Base-by-base conservation (phyloP, 768 basidiomycete species). In the Rhodotorula babjevae region DNA sequence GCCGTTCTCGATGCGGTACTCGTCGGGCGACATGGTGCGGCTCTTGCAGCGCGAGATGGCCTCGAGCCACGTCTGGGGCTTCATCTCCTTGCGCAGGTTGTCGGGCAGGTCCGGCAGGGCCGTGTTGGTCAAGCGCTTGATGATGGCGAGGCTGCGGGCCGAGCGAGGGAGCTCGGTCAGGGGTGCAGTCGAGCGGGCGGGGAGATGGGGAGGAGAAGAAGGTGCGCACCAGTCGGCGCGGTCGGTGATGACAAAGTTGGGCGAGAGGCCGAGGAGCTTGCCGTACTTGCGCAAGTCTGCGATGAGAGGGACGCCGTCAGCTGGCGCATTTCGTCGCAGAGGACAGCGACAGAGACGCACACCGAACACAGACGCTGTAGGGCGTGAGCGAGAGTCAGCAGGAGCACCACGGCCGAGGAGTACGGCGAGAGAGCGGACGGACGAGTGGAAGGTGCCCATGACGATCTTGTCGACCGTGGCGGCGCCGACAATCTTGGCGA, bases 201-300 rank as follows among this genome's bases (percentile, higher is more conserved):
- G 21, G 40, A n/a, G 61, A 59, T 18, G 64, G n/a, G 42, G n/a
- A 46, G 3, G 18, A 56, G 36, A 44, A 31, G 29, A 53, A 49
- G 18, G 31, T 25, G 61, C 69, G 29, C 5, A 72, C 68, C 63
- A 73, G 50, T 78, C 74, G 36, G 90, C 89, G 1, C 88, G 84
- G 79, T 92, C 91, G 69, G 89, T 89, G 33, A 93, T 87, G 8
- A 89, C 88, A 75, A 93, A 95, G 79, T 91, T 92, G 40, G 83
- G 84, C 16, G 85, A 83, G 8, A 95, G 79, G 0, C 85, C 86
- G 62, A 90, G 85, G 15, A 83, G 75, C 44, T 81, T 80, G 8
- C 86, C 85, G 77, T 92, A 85, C 78, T 85, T 86, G 50, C 92
- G 84, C 44, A 95, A 82, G 77, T 89, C 60, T 61, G 65, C 49